phyloP scores from a whole-genome alignment of 1,284 basidiomycete species.

The Omphalotus olearius region DNA sequence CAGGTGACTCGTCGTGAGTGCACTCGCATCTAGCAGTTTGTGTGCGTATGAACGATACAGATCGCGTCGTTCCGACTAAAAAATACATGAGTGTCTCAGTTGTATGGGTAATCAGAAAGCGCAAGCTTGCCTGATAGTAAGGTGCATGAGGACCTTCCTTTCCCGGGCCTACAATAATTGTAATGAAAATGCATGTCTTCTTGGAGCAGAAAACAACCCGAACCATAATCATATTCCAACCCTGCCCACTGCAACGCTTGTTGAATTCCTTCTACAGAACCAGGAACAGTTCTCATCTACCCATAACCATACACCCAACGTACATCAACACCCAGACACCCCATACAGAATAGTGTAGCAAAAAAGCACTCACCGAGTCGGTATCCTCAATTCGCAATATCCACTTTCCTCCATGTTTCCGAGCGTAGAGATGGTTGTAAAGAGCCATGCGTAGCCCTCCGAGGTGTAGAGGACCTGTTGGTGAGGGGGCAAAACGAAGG shows the following conservation, averaged over 20 bases:
- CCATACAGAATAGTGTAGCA: neutral
- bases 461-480: slow-evolving; percentile 91
- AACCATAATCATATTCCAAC: slow-evolving; percentile 88
- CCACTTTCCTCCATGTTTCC: slow-evolving; percentile 82
- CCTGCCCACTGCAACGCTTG: slow-evolving; percentile 89
- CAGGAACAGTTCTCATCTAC: slow-evolving; percentile 59
- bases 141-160: slow-evolving; percentile 69
- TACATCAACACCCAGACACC: no score
- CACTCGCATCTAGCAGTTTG: slow-evolving; percentile 67
- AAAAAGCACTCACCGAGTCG: slow-evolving; percentile 58
- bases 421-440: slow-evolving; percentile 88
- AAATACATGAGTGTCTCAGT: slow-evolving; percentile 12
- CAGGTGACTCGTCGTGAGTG: neutral
- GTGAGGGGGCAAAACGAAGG: slow-evolving; percentile 94
- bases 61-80: slow-evolving; percentile 89
- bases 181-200: no score
- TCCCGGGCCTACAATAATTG: slow-evolving; percentile 66
- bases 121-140: slow-evolving; percentile 69
- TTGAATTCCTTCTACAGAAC: slow-evolving; percentile 79
- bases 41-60: slow-evolving; percentile 76
- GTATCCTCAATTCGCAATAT: slow-evolving; percentile 95
- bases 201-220: slow-evolving; percentile 14
- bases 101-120: neutral
- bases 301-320: neutral
- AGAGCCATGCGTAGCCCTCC: slow-evolving; percentile 95